Conservation (phyloP, 345 rosid species). For the Syzygium oleosum region DNA sequence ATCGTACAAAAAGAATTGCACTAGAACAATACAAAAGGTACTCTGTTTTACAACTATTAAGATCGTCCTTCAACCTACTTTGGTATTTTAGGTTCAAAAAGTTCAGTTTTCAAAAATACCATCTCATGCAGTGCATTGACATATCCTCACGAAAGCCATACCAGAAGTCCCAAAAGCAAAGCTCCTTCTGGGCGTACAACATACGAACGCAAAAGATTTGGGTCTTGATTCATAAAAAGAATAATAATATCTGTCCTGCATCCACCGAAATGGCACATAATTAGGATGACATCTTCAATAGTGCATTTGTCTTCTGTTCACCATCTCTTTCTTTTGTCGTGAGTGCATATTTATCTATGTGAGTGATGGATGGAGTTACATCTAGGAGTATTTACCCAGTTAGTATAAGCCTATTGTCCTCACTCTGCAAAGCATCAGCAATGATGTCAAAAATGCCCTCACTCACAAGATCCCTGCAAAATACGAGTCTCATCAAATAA, state of each 20-base stretch:
- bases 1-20: background rate
- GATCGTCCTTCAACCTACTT: background rate
- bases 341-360: background rate
- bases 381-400: constrained; percentile 58
- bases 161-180: constrained; percentile 85
- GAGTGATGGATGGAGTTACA: background rate
- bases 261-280: constrained; percentile 33
- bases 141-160: constrained; percentile 22
- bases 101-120: background rate
- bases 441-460: constrained; percentile 81
- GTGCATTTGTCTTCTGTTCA: background rate
- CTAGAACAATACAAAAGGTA: background rate
- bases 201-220: constrained; percentile 68
- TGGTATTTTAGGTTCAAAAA: background rate
- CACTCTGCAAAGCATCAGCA: constrained; percentile 57
- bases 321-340: background rate
- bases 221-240: constrained; percentile 73
- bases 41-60: background rate
- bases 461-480: constrained; percentile 61
- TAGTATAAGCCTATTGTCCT: constrained; percentile 66
- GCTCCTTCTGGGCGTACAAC: constrained; percentile 61
- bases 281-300: background rate
- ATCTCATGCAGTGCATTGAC: background rate
- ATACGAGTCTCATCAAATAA: background rate
- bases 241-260: constrained; percentile 93